Base-by-base conservation (phyloP, 2,329 filamentous ascomycete genomes). In the Aspergillus pseudoglaucus region DNA sequence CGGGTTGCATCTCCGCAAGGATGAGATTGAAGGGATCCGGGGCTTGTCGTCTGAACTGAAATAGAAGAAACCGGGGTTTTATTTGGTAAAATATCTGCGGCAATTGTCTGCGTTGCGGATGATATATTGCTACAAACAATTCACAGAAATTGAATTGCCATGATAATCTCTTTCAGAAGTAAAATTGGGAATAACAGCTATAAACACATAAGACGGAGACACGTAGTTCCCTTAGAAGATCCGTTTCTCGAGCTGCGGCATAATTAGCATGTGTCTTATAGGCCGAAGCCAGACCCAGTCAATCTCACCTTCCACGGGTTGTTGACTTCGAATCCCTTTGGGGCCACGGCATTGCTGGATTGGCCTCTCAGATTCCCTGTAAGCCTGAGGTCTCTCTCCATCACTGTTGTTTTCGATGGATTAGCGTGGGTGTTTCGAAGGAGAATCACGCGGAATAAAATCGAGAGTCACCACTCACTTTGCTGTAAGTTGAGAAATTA, bases 271-370 rank as follows among this genome's bases (percentile, higher is more conserved):
- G 27, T 49, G 45, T 41, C 47, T 45, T 33, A 53, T 47, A 23
- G 14, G 4, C 12, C 9, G 1, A 18, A 5, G 14, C 9, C 10
- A 33, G 14, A 10, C 3, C 6, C 10, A 27, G 6, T 27, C 9
- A 44, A 30, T 30, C 27, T 22, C 75, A 84, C 81, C 76, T 78
- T 81, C 82, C 82, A 85, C 53, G 79, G 78, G 68, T 83, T 83
- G 76, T 78, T 84, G 60, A 84, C 64, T 67, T 84, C 81, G 69
- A 84, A 85, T 51, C 81, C 81, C 48, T 72, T 67, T 23, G 81
- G 81, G 25, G 82, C 82, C 49, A 70, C 67, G 42, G 75, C 70
- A 53, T 75, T 78, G 67, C 81, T 79, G 48, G 79, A 79, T 63
- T 85, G 82, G 51, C 80, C 81, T 68, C 82, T 73, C 59, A 76